Percentiles rank a stretch among this genome's conserved stretches.
These are phyloP conservation scores for Sclerotinia trifoliorum DNA, from an alignment of 2,329 filamentous ascomycete species.

Conservation along the genomic window DNA sequence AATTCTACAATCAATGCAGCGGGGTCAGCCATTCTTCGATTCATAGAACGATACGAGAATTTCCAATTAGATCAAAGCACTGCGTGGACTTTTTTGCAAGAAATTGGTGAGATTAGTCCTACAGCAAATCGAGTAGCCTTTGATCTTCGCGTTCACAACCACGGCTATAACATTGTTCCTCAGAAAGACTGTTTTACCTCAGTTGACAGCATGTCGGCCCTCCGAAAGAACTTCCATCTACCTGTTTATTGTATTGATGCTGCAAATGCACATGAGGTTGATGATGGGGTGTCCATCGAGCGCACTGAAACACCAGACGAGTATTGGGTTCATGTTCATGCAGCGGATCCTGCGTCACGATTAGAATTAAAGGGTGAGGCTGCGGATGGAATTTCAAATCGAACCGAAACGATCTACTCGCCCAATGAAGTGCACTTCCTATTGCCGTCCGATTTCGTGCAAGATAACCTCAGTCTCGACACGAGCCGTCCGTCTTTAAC, in stretches of 20 bases:
- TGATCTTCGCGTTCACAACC: conserved; percentile 48
- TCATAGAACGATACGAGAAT: conserved; percentile 57
- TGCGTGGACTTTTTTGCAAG: conserved; percentile 69
- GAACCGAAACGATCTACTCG: conserved; percentile 60
- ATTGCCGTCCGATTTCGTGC: conserved; percentile 53
- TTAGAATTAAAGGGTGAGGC: conserved; percentile 59
- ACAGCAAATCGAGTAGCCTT: conserved; percentile 69
- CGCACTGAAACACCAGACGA: conserved; percentile 50
- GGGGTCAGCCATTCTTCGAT: conserved; percentile 63
- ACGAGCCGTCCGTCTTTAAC: conserved; percentile 55
- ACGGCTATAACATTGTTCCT: neutral
- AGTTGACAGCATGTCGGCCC: conserved; percentile 48
- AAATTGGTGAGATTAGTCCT: conserved; percentile 68
- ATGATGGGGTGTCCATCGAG: conserved; percentile 76
- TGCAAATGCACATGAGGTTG: conserved; percentile 65
- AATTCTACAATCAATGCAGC: conserved; percentile 57
- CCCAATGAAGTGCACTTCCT: conserved; percentile 58
- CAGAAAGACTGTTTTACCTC: conserved; percentile 11
- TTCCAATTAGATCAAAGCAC: conserved; percentile 47
- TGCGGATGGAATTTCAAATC: conserved; percentile 59
- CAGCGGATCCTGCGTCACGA: conserved; percentile 74
- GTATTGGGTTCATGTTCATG: conserved; percentile 75
- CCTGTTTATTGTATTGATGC: conserved; percentile 73
- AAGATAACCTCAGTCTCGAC: conserved; percentile 55
- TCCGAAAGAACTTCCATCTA: conserved; percentile 59